A percentile compares a stretch with the other conserved stretches of the same genome.
Evolutionary conservation across 768 basidiomycete genomes (phyloP).

Genomic region (Amylocystis lapponica): DNA sequence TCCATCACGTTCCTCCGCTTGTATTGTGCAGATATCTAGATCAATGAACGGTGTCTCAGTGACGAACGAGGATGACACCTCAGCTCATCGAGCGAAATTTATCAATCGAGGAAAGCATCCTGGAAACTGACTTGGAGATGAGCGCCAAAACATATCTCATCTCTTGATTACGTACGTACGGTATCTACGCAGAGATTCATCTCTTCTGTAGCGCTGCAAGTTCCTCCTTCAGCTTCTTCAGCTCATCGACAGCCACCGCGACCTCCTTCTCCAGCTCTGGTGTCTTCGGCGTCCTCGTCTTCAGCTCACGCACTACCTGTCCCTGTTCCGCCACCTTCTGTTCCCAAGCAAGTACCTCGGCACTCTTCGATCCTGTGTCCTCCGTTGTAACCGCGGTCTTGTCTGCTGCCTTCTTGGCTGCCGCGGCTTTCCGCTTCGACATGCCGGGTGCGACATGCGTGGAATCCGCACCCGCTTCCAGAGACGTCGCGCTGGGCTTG

Average conservation of each 20-base stretch:
- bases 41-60: no score
- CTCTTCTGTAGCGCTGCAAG: conserved; percentile 31
- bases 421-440: conserved; percentile 45
- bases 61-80: no score
- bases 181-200: no score
- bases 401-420: conserved; percentile 40
- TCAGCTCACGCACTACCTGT: conserved; percentile 63
- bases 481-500: conserved; percentile 33
- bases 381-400: conserved; percentile 32
- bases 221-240: conserved; percentile 64
- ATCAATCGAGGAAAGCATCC: no score
- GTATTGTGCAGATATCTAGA: no score
- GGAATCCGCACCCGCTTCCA: conserved; percentile 34
- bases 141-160: background rate
- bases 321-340: conserved; percentile 74
- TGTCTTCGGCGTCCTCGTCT: conserved; percentile 54
- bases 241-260: conserved; percentile 50
- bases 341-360: conserved; percentile 69
- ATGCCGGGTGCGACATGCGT: conserved; percentile 44
- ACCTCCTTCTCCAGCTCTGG: conserved; percentile 58
- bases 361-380: conserved; percentile 55
- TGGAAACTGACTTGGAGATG: no score
- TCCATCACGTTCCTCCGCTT: no score
- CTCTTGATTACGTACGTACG: background rate
- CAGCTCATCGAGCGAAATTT: no score